Conservation (phyloP, 345 rosid genomes). For the Cardamine resedifolia region DNA sequence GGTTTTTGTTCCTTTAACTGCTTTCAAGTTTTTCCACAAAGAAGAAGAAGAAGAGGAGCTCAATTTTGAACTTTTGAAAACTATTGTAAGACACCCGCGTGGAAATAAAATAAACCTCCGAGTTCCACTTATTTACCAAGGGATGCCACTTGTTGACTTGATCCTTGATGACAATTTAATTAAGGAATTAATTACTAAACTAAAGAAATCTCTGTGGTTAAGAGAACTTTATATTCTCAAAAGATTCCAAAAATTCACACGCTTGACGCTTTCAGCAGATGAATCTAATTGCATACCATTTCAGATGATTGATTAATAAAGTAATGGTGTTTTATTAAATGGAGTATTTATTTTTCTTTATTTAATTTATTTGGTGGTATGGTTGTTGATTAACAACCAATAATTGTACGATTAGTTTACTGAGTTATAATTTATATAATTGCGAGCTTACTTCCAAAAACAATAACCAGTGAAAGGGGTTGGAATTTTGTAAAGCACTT, state of each 20-base stretch:
- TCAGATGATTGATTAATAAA: constrained; percentile 2
- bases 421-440: not conserved
- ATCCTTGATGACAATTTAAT: not conserved
- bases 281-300: not conserved
- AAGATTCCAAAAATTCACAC: not conserved
- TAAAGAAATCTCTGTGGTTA: not conserved
- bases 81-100: not conserved
- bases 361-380: not conserved
- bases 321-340: not conserved
- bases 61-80: constrained; percentile 20
- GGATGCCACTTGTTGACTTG: not conserved
- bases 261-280: not conserved
- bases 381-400: not conserved
- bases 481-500: not conserved
- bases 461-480: not conserved
- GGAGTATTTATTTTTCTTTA: not conserved
- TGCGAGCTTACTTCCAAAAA: not conserved
- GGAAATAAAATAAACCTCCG: not conserved
- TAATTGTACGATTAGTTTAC: not conserved
- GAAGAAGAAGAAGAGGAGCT: constrained; percentile 11
- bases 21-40: constrained; percentile 8
- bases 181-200: not conserved
- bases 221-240: not conserved
- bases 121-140: constrained; percentile 13
- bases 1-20: constrained; percentile 14